Conservation (phyloP, 257 asterid species). For the Lithospermum erythrorhizon region DNA sequence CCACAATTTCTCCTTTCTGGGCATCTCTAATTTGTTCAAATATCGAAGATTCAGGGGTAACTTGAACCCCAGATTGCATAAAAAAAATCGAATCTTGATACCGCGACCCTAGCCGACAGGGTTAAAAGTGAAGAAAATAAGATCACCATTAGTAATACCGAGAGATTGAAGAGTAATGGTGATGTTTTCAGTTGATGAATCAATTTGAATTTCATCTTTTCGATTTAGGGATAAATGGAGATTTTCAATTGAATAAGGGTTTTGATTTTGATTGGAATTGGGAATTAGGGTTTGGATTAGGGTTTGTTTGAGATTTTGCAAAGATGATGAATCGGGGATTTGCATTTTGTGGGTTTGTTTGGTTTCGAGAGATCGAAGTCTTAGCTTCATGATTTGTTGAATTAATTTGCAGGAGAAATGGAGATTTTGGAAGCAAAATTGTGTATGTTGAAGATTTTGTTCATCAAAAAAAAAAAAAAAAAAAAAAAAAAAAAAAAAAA, state of each 20-base stretch:
- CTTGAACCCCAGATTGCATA: not conserved
- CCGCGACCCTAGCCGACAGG: slow-evolving; percentile 10
- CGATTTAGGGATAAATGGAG: slow-evolving; percentile 73
- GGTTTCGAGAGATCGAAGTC: slow-evolving; percentile 47
- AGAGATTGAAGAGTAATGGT: slow-evolving; percentile 35
- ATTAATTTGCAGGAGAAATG: too few relatives aligned
- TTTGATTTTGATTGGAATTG: not conserved
- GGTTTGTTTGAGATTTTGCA: slow-evolving; percentile 34
- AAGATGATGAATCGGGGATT: slow-evolving; percentile 32
- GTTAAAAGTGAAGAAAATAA: slow-evolving; percentile 41
- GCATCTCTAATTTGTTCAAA: slow-evolving; percentile 5
- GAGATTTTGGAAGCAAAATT: too few relatives aligned
- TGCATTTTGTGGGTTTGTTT: slow-evolving; percentile 55
- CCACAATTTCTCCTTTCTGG: too few relatives aligned
- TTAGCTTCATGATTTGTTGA: slow-evolving; percentile 44
- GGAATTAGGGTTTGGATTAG: slow-evolving; percentile 34
- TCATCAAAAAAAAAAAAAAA: too few relatives aligned
- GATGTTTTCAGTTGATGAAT: slow-evolving; percentile 24
- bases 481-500: too few relatives aligned
- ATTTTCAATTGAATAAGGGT: slow-evolving; percentile 25
- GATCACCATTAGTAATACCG: slow-evolving; percentile 70
- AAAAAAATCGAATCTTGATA: not conserved
- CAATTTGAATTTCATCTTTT: slow-evolving; percentile 45
- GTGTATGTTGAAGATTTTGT: too few relatives aligned
- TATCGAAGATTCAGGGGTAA: slow-evolving; percentile 1